phyloP scores from a whole-genome alignment of 495 filamentous ascomycete genomes.

The Hypoxylon crocopeplum region DNA sequence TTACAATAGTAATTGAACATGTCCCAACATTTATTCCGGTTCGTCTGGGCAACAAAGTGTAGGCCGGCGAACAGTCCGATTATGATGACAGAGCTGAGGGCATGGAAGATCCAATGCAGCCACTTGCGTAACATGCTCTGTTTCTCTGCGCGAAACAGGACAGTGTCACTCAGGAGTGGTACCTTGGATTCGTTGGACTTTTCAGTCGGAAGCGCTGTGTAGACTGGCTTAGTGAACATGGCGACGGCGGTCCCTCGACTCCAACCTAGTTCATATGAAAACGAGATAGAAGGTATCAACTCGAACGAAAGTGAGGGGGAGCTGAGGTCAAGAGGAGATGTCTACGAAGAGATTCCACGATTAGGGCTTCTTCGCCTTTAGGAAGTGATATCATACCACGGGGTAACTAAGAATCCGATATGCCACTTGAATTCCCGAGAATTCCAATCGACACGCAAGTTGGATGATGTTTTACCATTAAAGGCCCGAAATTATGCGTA shows the following conservation, averaged over 20 bases:
- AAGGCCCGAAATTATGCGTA: too few relatives aligned
- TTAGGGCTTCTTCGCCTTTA: not conserved
- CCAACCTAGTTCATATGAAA: too few relatives aligned
- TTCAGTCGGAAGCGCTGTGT: not conserved
- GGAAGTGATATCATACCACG: not conserved
- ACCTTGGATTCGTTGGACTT: not conserved
- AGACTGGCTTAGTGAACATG: not conserved
- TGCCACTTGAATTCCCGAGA: not conserved
- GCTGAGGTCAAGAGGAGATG: not conserved
- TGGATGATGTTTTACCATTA: too few relatives aligned
- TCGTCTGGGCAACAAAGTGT: not conserved
- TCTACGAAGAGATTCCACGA: not conserved
- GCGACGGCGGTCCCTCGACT: too few relatives aligned
- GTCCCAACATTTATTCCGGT: slow-evolving; percentile 7
- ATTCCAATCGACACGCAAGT: too few relatives aligned
- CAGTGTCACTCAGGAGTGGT: not conserved
- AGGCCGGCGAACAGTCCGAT: not conserved
- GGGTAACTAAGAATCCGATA: not conserved
- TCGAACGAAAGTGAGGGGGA: not conserved
- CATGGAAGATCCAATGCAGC: not conserved
- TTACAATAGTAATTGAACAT: slow-evolving; percentile 21
- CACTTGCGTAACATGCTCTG: not conserved
- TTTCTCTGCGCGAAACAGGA: not conserved
- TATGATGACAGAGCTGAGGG: not conserved
- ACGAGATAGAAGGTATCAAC: not conserved